Conservation (phyloP, 169 alveolate species). For the Cryptosporidium bovis region DNA sequence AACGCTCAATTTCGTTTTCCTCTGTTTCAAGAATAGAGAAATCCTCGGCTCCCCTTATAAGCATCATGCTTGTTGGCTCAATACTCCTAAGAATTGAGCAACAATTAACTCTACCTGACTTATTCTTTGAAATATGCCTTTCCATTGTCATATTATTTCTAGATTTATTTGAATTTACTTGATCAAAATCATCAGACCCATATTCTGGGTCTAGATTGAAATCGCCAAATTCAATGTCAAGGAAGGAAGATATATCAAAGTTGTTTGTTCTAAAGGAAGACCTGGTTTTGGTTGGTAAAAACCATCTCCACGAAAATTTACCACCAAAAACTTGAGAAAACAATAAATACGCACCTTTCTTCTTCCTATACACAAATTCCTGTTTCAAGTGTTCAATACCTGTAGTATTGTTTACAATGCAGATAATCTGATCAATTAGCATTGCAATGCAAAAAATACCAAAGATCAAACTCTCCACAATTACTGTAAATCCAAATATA, state of each 20-base stretch:
- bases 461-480: conserved; percentile 49
- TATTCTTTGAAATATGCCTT: not conserved
- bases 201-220: conserved; percentile 18
- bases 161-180: not conserved
- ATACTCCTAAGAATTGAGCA: not conserved
- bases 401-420: conserved; percentile 59
- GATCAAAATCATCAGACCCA: conserved; percentile 36
- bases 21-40: conserved; percentile 35
- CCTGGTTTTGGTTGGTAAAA: conserved; percentile 62
- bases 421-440: conserved; percentile 55
- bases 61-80: conserved; percentile 26
- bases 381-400: conserved; percentile 69
- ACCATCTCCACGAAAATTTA: conserved; percentile 68
- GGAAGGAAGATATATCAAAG: conserved; percentile 35
- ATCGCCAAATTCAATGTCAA: conserved; percentile 44
- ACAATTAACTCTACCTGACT: conserved; percentile 19
- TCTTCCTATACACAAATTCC: conserved; percentile 48
- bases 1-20: not conserved
- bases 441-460: conserved; percentile 64
- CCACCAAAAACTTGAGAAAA: conserved; percentile 52
- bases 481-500: conserved; percentile 54
- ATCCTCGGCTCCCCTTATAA: conserved; percentile 29
- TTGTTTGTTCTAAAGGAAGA: conserved; percentile 27
- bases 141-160: not conserved
- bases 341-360: conserved; percentile 14